Evolutionary conservation across 1,284 basidiomycete genomes (phyloP).

Genomic region (Apiotrichum akiyoshidainum): DNA sequence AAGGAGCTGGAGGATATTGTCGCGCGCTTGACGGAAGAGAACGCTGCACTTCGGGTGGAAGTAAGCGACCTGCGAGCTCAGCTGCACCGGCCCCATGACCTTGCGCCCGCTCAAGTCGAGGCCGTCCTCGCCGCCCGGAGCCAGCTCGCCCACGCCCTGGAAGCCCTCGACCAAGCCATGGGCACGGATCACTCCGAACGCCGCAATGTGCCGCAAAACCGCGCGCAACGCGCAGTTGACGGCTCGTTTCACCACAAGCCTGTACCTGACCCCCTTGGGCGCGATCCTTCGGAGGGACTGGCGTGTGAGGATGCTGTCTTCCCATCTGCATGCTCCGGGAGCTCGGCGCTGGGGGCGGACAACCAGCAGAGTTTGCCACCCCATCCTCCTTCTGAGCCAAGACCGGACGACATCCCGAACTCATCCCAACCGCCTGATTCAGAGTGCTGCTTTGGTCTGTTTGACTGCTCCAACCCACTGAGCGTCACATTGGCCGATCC

Average conservation of each 20-base stretch:
- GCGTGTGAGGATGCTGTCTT: too few species aligned
- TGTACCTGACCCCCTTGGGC: too few species aligned
- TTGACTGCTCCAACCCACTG: constrained; percentile 7
- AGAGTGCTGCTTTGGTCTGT: constrained; percentile 8
- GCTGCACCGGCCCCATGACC: neutral
- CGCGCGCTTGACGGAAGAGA: constrained; percentile 2
- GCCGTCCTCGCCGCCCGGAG: neutral
- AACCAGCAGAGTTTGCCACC: neutral
- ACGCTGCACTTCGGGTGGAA: constrained; percentile 6
- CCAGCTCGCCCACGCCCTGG: neutral
- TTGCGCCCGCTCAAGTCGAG: neutral
- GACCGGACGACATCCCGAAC: neutral
- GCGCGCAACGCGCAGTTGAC: too few species aligned
- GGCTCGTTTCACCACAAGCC: too few species aligned
- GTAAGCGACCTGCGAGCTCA: constrained; percentile 3
- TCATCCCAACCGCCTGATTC: neutral
- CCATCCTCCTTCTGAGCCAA: neutral
- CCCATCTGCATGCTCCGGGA: too few species aligned
- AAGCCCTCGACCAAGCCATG: too few species aligned
- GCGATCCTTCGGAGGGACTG: too few species aligned
- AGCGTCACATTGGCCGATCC: neutral
- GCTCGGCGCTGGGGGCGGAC: too few species aligned
- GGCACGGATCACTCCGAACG: too few species aligned
- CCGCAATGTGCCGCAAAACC: too few species aligned
- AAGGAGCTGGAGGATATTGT: constrained; percentile 3